Evolutionary conservation across 1,139 yeast species (phyloP), one percentile per base, ranked within the genome.

Genomic region (Blastobotrys buckinghamii): DNA sequence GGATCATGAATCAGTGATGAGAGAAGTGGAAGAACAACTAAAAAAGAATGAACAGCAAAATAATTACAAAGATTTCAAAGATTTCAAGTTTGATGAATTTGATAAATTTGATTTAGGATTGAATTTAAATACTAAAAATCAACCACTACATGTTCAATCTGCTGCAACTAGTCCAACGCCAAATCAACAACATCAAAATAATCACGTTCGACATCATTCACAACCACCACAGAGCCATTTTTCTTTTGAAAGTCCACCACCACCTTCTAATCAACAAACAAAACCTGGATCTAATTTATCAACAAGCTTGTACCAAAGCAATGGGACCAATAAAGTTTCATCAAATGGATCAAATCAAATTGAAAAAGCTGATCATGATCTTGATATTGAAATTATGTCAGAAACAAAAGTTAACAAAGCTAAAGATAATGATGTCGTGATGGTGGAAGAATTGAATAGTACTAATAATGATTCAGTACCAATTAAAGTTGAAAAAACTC

Each of bases 381-480:
- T 20, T 26, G 45, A 42, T 34, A 16, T 42, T 35, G 40, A 42
- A 20, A 17, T 42, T 7, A 39, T 42, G n/a, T 42, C 45, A 8
- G 45, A 42, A 22, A 26, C 26, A 2, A 40, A 19, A 7, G 33
- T 41, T 16, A 16, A 16, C 12, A 20, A 19, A 19, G 26, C 2
- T 10, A 30, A 41, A 5, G 19, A 24, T 29, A 12, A 12, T 12
- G 32, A 29, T 29, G n/a, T 29, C 9, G n/a, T 29, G 3, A 29
- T 29, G 32, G 9, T 29, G 4, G 32, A 29, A 29, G 9, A 29
- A 13, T 13, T 12, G 9, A 35, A 17, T 15, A 33, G 9, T 26
- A 26, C 6, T 26, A 26, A 10, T 26, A 26, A 26, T 10, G 29
- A 26, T 10, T 26, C 29, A 26, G 29, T n/a, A n/a, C n/a, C n/a